Evolutionary conservation across 345 rosid species (phyloP).

Genomic region (Noccaea bulbosa): DNA sequence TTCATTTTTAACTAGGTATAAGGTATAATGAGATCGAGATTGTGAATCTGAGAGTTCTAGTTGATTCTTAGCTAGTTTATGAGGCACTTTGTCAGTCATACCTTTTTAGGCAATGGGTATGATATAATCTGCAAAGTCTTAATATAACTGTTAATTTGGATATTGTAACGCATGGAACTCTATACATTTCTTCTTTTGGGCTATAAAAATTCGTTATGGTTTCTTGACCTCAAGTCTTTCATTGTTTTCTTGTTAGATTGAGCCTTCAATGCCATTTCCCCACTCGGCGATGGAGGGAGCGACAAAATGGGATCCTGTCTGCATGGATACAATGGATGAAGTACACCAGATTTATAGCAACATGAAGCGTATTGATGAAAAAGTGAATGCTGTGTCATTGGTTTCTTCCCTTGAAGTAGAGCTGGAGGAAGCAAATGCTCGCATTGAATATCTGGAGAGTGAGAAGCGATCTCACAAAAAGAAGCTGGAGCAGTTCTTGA

Average conservation of each 20-base stretch:
- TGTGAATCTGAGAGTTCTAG: background rate
- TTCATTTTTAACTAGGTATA: background rate
- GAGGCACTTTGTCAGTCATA: constrained; percentile 22
- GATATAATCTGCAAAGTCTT: background rate
- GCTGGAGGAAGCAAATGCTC: constrained; percentile 69
- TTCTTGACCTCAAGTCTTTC: constrained; percentile 5
- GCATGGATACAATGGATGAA: constrained; percentile 60
- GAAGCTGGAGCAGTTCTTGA: constrained; percentile 87
- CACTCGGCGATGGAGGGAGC: constrained; percentile 85
- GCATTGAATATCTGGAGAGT: constrained; percentile 68
- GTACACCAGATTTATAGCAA: constrained; percentile 57
- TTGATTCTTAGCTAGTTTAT: constrained; percentile 37
- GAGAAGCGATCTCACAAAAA: constrained; percentile 79
- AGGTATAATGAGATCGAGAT: constrained; percentile 34
- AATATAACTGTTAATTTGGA: background rate
- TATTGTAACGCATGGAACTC: constrained; percentile 3
- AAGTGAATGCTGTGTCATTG: constrained; percentile 68
- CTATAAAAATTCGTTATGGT: background rate
- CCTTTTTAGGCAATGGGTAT: constrained; percentile 20
- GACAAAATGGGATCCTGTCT: constrained; percentile 91
- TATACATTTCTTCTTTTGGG: background rate
- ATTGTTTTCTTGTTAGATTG: constrained; percentile 51
- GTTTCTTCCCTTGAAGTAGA: constrained; percentile 73
- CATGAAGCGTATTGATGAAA: constrained; percentile 63
- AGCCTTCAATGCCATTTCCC: constrained; percentile 72